phyloP scores from a whole-genome alignment of 306 rosid species.

The Cucumis hystrix region DNA sequence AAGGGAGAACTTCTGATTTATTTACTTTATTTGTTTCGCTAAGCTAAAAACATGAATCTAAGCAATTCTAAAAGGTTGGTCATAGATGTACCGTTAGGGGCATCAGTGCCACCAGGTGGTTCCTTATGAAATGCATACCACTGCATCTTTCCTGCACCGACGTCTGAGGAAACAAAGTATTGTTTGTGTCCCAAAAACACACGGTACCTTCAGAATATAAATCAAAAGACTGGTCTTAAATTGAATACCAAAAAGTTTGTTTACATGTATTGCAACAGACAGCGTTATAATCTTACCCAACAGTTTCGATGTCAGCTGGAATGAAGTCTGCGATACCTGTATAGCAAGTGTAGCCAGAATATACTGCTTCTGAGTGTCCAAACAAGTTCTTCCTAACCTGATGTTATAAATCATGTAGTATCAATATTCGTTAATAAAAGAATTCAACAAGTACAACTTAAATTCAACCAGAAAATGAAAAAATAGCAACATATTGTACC shows the following conservation, averaged over 20 bases:
- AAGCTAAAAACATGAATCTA: too few species aligned
- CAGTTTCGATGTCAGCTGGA: slow-evolving; percentile 84
- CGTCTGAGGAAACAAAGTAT: slow-evolving; percentile 95
- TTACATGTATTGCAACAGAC: not conserved
- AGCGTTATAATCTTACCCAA: slow-evolving; percentile 46
- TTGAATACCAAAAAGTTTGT: not conserved
- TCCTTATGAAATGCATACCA: slow-evolving; percentile 96
- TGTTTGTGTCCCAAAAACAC: slow-evolving; percentile 98
- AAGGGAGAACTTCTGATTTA: not conserved
- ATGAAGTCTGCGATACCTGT: slow-evolving; percentile 93
- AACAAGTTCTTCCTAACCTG: slow-evolving; percentile 76
- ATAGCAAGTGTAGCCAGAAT: slow-evolving; percentile 92
- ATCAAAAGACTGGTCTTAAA: slow-evolving; percentile 6
- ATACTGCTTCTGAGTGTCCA: slow-evolving; percentile 49
- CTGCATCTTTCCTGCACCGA: slow-evolving; percentile 96
- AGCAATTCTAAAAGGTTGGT: slow-evolving; percentile 10
- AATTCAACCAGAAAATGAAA: not conserved
- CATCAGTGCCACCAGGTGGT: slow-evolving; percentile 64
- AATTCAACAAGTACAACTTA: not conserved
- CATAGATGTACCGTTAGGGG: slow-evolving; percentile 36
- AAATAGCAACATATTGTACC: slow-evolving; percentile 26
- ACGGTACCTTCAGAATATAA: slow-evolving; percentile 62
- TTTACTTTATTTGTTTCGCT: not conserved
- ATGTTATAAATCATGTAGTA: not conserved
- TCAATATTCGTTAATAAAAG: not conserved